Evolutionary conservation across 371 early-diverging fungal genomes (phyloP), one percentile per base, ranked within the genome.

Genomic region (Mortierella polycephala): DNA sequence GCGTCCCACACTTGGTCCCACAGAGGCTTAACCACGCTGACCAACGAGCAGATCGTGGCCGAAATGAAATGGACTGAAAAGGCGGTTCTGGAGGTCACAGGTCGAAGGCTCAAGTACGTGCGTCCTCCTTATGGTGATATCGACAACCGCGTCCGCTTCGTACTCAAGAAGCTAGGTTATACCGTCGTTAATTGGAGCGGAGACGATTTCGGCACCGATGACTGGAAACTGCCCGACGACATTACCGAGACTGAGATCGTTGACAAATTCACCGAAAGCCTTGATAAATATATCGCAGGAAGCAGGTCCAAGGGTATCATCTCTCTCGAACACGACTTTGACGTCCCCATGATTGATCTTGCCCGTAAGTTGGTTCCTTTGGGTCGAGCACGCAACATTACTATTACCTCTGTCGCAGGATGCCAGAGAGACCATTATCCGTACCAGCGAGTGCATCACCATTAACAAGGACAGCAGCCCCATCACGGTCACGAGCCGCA

Each of bases 101-200:
- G 91, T 23, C 50, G 60, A 4, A 69, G 70, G 11, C 83, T 82
- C 13, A 65, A 72, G 51, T 83, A 83, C 70, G 58, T 70, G 60
- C 77, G 86, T 14, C 86, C 88, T 52, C 89, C 91, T 18, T 88
- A 83, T 63, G 87, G 88, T 39, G 88, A 89, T 70, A 82, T 84
- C 49, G 88, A 90, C 74, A 83, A 87, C 66, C 84, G 90, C 55
- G 87, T 90, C 23, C 85, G 90, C 54, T 77, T 71, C 45, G 81
- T 88, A 47, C 84, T 83, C 41, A 64, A 60, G 18, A 83, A 85
- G 54, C 83, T 87, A 16, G 87, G 87, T 10, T 85, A 84, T 61
- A 79, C 66, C 51, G 58, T 60, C 42, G 58, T 72, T 13, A 41
- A 61, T 16, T 81, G 77, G 82, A 47, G 45, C 0, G 52, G 44